These are phyloP conservation scores for Cryptosporidium ryanae DNA, from an alignment of 169 alveolate species.

Conservation along the genomic window DNA sequence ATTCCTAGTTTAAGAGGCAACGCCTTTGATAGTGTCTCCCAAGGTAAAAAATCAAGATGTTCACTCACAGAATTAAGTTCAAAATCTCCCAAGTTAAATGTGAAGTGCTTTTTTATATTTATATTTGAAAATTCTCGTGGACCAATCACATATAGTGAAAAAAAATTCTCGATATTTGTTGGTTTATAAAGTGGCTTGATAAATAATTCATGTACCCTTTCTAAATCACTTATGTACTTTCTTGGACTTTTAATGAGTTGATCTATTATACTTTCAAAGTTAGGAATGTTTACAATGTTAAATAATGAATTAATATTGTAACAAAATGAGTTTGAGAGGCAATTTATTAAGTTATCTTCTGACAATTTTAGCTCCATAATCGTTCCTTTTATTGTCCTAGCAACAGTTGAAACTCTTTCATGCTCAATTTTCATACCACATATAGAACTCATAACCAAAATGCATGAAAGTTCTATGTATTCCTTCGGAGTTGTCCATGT, in stretches of 20 bases:
- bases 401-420: slow-evolving; percentile 39
- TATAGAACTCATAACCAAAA: slow-evolving; percentile 55
- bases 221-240: slow-evolving; percentile 24
- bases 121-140: not conserved
- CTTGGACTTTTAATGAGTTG: slow-evolving; percentile 13
- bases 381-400: slow-evolving; percentile 43
- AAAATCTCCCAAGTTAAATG: not conserved
- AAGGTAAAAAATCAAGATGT: not conserved
- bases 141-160: slow-evolving; percentile 54
- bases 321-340: slow-evolving; percentile 52
- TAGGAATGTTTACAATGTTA: slow-evolving; percentile 56
- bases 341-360: slow-evolving; percentile 38
- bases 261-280: slow-evolving; percentile 11
- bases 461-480: slow-evolving; percentile 39
- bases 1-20: slow-evolving; percentile 42
- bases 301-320: slow-evolving; percentile 18
- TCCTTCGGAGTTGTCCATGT: slow-evolving; percentile 70
- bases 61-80: not conserved
- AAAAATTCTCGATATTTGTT: not conserved
- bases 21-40: slow-evolving; percentile 33
- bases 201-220: slow-evolving; percentile 4
- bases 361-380: slow-evolving; percentile 28
- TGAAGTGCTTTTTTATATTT: slow-evolving; percentile 19
- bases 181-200: slow-evolving; percentile 16
- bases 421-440: slow-evolving; percentile 22